Evolutionary conservation across 495 filamentous ascomycete genomes (phyloP).

Genomic region (Chaetomium fimeti): DNA sequence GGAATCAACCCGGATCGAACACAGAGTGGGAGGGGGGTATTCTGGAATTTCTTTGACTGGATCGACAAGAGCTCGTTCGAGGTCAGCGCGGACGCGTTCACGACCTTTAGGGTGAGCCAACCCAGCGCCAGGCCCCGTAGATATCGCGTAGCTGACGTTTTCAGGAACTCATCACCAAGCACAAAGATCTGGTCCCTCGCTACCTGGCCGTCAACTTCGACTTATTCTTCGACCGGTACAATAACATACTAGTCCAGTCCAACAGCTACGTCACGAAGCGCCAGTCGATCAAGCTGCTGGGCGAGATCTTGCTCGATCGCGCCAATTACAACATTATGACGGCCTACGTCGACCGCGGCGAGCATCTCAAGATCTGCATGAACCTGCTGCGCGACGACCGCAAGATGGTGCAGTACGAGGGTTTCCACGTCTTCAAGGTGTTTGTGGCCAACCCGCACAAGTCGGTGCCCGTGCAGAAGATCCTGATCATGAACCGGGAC

Average conservation of each 20-base stretch:
- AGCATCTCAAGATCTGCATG: constrained; percentile 97
- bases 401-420: constrained; percentile 99
- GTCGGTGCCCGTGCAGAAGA: constrained; percentile 87
- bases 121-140: neutral
- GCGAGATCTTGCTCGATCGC: constrained; percentile 89
- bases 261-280: constrained; percentile 97
- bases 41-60: constrained; percentile 98
- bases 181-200: constrained; percentile 81
- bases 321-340: constrained; percentile 99
- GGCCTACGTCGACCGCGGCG: constrained; percentile 87
- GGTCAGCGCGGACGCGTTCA: constrained; percentile 95
- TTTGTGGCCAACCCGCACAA: constrained; percentile 99
- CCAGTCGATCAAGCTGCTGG: constrained; percentile 95
- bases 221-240: constrained; percentile 87
- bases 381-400: constrained; percentile 90
- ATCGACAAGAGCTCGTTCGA: constrained; percentile 94
- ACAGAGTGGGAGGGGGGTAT: constrained; percentile 75
- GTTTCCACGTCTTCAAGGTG: constrained; percentile 99
- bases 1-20: constrained; percentile 65
- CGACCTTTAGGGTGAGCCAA: constrained; percentile 79
- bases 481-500: constrained; percentile 92
- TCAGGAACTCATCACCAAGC: constrained; percentile 89
- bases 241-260: constrained; percentile 80
- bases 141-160: neutral
- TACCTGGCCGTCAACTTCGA: constrained; percentile 87